Evolutionary conservation across 83 land plant genomes (phyloP).

Genomic region (Picea abies): DNA sequence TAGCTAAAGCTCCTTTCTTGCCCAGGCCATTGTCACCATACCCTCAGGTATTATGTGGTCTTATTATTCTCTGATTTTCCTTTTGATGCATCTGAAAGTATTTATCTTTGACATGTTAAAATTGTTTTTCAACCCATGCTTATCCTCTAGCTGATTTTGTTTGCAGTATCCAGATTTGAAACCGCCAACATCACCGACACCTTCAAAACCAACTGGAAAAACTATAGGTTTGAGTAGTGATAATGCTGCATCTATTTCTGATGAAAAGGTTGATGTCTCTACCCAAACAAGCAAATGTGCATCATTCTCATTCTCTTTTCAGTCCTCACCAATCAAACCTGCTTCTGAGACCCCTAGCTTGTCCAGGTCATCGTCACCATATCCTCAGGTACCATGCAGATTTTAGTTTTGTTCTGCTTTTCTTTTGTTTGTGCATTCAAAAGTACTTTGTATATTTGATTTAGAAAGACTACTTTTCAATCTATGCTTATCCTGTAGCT

Average conservation of each 20-base stretch:
- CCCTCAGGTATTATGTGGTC: background rate
- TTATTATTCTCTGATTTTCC: background rate
- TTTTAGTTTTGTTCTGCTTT: background rate
- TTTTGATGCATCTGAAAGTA: background rate
- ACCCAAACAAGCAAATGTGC: background rate
- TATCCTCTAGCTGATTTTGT: background rate
- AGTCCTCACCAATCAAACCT: background rate
- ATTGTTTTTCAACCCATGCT: background rate
- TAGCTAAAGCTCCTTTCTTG: background rate
- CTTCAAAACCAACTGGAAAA: slow-evolving; percentile 7
- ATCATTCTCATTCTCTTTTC: background rate
- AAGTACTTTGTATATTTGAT: background rate
- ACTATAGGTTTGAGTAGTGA: background rate
- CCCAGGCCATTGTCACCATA: slow-evolving; percentile 12
- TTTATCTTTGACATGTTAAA: background rate
- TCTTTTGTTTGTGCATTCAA: background rate
- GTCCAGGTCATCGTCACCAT: slow-evolving; percentile 6
- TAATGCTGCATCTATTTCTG: background rate
- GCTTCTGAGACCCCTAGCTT: slow-evolving; percentile 9
- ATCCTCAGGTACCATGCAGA: background rate
- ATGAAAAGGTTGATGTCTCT: slow-evolving; percentile 7
- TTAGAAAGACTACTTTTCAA: background rate
- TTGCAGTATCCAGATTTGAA: slow-evolving; percentile 15
- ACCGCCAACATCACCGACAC: slow-evolving; percentile 13
- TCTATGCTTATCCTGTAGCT: background rate